These are phyloP conservation scores for Camellia granthamiana DNA, from an alignment of 148 eudicot species.

Conservation along the genomic window DNA sequence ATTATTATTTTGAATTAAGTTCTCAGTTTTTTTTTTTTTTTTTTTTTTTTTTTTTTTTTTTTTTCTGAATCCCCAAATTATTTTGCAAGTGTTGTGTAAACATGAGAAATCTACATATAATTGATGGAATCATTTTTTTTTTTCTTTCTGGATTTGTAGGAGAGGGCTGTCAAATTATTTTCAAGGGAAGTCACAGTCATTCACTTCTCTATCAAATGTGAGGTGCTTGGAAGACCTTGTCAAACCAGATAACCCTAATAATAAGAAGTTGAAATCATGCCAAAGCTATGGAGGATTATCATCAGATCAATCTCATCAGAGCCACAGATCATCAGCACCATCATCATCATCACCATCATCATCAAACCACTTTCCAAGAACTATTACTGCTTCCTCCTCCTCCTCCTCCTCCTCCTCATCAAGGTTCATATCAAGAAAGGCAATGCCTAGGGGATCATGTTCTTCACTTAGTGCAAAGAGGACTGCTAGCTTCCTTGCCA, in stretches of 20 bases:
- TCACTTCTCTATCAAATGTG: conserved; percentile 45
- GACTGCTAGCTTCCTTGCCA: conserved; percentile 12
- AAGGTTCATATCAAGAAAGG: conserved; percentile 26
- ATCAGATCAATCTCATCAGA: neutral
- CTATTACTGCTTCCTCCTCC: neutral
- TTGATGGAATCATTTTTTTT: neutral
- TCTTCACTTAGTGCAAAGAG: conserved; percentile 24
- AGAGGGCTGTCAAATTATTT: conserved; percentile 50
- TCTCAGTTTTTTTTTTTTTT: too few species aligned
- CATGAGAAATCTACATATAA: neutral
- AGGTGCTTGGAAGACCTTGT: conserved; percentile 39
- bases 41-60: too few species aligned
- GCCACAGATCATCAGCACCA: conserved; percentile 6
- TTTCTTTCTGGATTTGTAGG: conserved; percentile 20
- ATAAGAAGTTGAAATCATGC: conserved; percentile 45
- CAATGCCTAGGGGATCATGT: conserved; percentile 26
- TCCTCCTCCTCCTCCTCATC: conserved; percentile 20
- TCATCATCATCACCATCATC: neutral
- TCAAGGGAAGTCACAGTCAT: conserved; percentile 56
- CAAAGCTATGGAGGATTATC: conserved; percentile 37
- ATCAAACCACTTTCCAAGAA: conserved; percentile 11
- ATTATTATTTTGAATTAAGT: too few species aligned
- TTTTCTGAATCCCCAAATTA: too few species aligned
- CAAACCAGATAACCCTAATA: conserved; percentile 48
- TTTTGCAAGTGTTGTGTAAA: too few species aligned